Conservation (phyloP, 306 rosid species). For the Cucurbita moschata region DNA sequence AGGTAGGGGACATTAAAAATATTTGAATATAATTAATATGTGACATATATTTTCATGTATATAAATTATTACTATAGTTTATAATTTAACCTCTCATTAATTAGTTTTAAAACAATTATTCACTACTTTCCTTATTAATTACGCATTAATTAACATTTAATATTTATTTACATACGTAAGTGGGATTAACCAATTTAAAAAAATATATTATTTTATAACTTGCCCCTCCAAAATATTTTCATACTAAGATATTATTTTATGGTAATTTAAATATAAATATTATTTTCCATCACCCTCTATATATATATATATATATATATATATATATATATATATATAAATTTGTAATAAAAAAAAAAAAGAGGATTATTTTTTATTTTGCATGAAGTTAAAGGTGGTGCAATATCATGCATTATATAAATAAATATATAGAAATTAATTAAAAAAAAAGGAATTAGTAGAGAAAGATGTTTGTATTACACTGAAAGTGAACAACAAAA, state of each 20-base stretch:
- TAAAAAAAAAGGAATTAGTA: not conserved
- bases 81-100: too few relatives aligned
- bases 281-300: not conserved
- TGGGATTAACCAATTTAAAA: too few relatives aligned
- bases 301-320: not conserved
- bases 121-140: not conserved
- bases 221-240: too few relatives aligned
- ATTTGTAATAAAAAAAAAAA: not conserved
- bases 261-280: not conserved
- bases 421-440: not conserved
- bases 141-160: not conserved
- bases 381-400: not conserved
- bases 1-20: not conserved
- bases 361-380: not conserved
- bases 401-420: not conserved
- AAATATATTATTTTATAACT: too few relatives aligned
- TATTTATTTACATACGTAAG: too few relatives aligned
- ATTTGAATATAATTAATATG: not conserved
- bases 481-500: not conserved
- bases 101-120: not conserved
- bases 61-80: not conserved
- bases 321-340: too few relatives aligned
- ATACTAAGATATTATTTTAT: too few relatives aligned
- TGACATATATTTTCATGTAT: not conserved
- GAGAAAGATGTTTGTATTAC: not conserved